Evolutionary conservation across 2,329 filamentous ascomycete species (phyloP).

Genomic region (Clathrospora elynae): DNA sequence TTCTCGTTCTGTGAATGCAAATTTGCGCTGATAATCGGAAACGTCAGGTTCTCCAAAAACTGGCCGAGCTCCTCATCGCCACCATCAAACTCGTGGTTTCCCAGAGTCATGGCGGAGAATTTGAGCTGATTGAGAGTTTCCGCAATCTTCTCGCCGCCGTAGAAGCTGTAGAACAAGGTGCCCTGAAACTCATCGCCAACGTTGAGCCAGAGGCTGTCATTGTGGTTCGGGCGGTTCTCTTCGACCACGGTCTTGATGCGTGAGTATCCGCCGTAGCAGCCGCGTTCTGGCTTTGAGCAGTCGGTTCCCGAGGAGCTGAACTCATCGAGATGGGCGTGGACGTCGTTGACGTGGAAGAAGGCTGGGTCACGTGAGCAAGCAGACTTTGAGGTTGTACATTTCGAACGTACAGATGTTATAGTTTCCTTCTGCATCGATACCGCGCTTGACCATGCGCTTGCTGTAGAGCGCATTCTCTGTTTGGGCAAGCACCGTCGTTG

Average conservation of each 20-base stretch:
- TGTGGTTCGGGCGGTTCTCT: conserved; percentile 60
- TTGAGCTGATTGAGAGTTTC: conserved; percentile 67
- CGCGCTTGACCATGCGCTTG: conserved; percentile 37
- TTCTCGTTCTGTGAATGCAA: conserved; percentile 64
- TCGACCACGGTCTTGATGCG: conserved; percentile 67
- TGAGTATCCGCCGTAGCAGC: conserved; percentile 69
- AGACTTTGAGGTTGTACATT: not conserved
- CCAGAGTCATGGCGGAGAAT: conserved; percentile 68
- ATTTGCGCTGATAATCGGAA: conserved; percentile 68
- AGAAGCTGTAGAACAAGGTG: conserved; percentile 70
- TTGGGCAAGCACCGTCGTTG: conserved; percentile 18
- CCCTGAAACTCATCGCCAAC: conserved; percentile 73
- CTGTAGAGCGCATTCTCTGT: conserved; percentile 42
- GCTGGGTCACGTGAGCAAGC: conserved; percentile 36
- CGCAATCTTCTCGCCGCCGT: conserved; percentile 70
- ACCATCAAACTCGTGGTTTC: conserved; percentile 62
- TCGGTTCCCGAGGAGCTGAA: conserved; percentile 66
- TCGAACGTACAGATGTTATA: conserved; percentile 42
- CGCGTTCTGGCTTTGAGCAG: conserved; percentile 61
- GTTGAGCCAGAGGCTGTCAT: conserved; percentile 68
- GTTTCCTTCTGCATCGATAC: conserved; percentile 39
- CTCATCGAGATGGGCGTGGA: conserved; percentile 69
- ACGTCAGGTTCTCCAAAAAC: conserved; percentile 67
- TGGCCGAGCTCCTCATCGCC: conserved; percentile 66
- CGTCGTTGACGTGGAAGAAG: conserved; percentile 73